Percentiles rank a stretch among this genome's conserved stretches.
phyloP scores from a whole-genome alignment of 2,329 filamentous ascomycete species.

The Talaromyces marneffei region DNA sequence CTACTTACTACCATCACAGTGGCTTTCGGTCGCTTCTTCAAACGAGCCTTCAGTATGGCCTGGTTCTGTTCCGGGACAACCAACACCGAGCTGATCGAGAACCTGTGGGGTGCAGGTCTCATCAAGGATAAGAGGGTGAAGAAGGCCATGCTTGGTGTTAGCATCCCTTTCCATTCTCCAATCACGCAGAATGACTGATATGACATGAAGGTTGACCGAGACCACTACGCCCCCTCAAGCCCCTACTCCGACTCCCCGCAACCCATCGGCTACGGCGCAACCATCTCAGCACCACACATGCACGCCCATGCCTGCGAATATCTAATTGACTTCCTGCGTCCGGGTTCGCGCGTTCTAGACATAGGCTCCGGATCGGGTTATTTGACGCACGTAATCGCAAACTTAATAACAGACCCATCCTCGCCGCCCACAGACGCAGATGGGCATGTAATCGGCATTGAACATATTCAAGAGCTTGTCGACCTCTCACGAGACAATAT shows the following conservation, averaged over 20 bases:
- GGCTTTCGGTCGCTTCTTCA: slow-evolving; percentile 14
- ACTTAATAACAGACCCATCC: slow-evolving; percentile 51
- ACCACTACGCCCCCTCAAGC: slow-evolving; percentile 65
- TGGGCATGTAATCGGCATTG: slow-evolving; percentile 62
- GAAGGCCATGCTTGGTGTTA: slow-evolving; percentile 70
- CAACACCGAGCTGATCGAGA: slow-evolving; percentile 71
- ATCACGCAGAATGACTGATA: neutral
- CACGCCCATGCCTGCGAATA: slow-evolving; percentile 61
- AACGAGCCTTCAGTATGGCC: slow-evolving; percentile 57
- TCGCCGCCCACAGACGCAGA: slow-evolving; percentile 24
- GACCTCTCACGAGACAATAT: slow-evolving; percentile 62
- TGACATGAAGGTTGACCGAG: slow-evolving; percentile 68
- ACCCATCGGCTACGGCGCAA: slow-evolving; percentile 60
- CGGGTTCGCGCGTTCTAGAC: slow-evolving; percentile 58
- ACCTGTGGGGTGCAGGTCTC: slow-evolving; percentile 65
- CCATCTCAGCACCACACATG: slow-evolving; percentile 70
- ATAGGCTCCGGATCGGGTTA: slow-evolving; percentile 75
- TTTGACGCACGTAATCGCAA: slow-evolving; percentile 79
- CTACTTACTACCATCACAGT: slow-evolving; percentile 4
- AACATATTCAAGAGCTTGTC: slow-evolving; percentile 63
- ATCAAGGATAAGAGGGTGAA: slow-evolving; percentile 68
- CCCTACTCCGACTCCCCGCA: slow-evolving; percentile 73
- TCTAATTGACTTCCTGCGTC: slow-evolving; percentile 53
- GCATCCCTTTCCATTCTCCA: slow-evolving; percentile 12
- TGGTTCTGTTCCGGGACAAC: slow-evolving; percentile 76